Base-by-base conservation (phyloP, 257 asterid genomes). In the Plectranthus barbatus region DNA sequence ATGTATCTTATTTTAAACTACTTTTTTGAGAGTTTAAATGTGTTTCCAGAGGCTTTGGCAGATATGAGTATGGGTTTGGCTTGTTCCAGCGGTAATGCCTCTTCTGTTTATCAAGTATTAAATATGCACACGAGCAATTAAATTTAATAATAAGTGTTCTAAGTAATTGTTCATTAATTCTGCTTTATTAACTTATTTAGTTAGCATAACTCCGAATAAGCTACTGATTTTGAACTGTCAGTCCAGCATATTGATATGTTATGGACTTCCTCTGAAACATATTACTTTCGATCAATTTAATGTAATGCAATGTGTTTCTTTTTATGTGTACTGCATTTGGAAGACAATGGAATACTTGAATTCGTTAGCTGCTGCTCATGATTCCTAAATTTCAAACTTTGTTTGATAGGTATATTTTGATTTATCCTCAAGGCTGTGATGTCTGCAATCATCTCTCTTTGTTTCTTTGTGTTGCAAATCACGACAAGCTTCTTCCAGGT, bases 401-500 rank as follows among this genome's bases (percentile, higher is more conserved):
- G 66, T 66, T 36, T 81, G 70, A 62, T 78, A 91, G 98, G 98
- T 91, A 91, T 67, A 88, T 91, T 63, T 80, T 91, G 77, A 84
- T 91, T 66, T 91, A 86, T 76, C 96, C 98, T 34, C 96, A 86
- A 74, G 98, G 98, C 66, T 91, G 96, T 52, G 98, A 91, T 74
- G 96, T 86, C 60, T 81, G 90, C 85, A 88, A 91, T 79, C 96
- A 91, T 74, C 92, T 88, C 53, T 91, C 98, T 14, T 76, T 91
- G 82, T 91, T 91, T 82, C 92, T 91, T 42, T 91, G 98, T 61
- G 96, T 91, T 69, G 98, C 96, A 20, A 83, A 88, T 81, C 98
- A 91, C 73, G 96, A 91, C 78, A 84, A 91, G 81, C 98, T 91
- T 82, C 94, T 86, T 61, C 98, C 96, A 56, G 98, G 98, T 86